Evolutionary conservation across 2,329 filamentous ascomycete species (phyloP), one percentile per base, ranked within the genome.

Genomic region (Aspergillus puulaauensis): DNA sequence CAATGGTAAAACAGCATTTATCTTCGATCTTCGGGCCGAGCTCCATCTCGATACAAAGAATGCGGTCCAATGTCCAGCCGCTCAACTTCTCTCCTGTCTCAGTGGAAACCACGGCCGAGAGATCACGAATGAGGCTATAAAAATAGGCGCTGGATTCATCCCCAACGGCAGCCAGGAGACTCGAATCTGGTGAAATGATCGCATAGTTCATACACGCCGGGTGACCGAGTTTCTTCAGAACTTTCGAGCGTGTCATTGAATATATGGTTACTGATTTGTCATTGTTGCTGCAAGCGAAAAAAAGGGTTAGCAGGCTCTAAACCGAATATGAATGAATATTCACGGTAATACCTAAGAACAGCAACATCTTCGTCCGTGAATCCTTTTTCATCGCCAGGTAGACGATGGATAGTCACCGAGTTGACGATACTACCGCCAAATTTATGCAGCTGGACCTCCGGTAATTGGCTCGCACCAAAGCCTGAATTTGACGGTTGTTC

Each of bases 141-240:
- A 98, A 87, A 73, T 95, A 97, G 19, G 93, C 85, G 62, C 86
- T 90, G 1, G 91, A 89, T 66, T 93, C 89, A 70, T 99, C 95
- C 41, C 93, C 90, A 44, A 98, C 90, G 2, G 92, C 90, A 6
- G 93, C 83, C 19, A 98, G 80, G 11, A 93, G 77, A 19, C 82
- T 84, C 1, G 93, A 93, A 70, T 97, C 90, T 0, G 93, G 95
- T 6, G 93, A 97, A 52, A 99, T 88, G n/a, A 93, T 86, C 35
- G 93, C 91, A 69, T 96, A 91, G 68, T 99, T 99, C 78, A 98
- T 93, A 63, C 87, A 90, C 70, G 93, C 90, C 5, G 90, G 88
- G 63, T 96, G 88, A 4, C 84, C 82, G 53, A 97, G 78, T 44
- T 87, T 82, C 54, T 90, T 86, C 21, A 96, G 76, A 37, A 89